These are phyloP conservation scores for Silybum marianum DNA, from an alignment of 129 eudicot genomes.

Conservation along the genomic window DNA sequence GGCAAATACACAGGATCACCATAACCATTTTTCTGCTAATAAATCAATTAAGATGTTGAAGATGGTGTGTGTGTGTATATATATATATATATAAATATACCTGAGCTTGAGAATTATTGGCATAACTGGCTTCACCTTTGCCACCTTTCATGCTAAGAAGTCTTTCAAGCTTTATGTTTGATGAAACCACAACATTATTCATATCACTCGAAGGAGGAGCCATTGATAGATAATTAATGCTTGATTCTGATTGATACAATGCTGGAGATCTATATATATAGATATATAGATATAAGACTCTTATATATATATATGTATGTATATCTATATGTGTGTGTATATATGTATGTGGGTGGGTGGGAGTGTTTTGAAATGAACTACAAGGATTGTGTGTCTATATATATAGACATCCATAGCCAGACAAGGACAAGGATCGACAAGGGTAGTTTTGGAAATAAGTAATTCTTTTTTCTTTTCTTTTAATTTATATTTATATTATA, in stretches of 20 bases:
- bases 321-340: not conserved
- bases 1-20: not conserved
- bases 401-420: not conserved
- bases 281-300: not conserved
- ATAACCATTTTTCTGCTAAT: not conserved
- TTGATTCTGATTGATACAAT: not conserved
- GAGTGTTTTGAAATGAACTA: not conserved
- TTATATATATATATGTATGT: not conserved
- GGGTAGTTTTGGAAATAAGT: not conserved
- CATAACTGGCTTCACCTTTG: conserved; percentile 88
- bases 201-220: conserved; percentile 53
- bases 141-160: conserved; percentile 98
- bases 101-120: conserved; percentile 96
- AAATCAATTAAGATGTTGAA: not conserved
- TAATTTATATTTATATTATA: not conserved
- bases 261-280: too few species aligned
- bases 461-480: not conserved
- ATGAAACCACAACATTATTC: conserved; percentile 64
- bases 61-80: not conserved
- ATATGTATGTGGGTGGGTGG: not conserved
- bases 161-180: conserved; percentile 74
- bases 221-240: conserved; percentile 23
- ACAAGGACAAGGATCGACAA: not conserved
- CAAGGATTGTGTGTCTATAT: not conserved
- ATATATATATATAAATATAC: conserved; percentile 21